Percentiles rank a stretch among this genome's conserved stretches.
These are phyloP conservation scores for Ogataea angusta DNA, from an alignment of 805 yeast genomes.

Conservation along the genomic window DNA sequence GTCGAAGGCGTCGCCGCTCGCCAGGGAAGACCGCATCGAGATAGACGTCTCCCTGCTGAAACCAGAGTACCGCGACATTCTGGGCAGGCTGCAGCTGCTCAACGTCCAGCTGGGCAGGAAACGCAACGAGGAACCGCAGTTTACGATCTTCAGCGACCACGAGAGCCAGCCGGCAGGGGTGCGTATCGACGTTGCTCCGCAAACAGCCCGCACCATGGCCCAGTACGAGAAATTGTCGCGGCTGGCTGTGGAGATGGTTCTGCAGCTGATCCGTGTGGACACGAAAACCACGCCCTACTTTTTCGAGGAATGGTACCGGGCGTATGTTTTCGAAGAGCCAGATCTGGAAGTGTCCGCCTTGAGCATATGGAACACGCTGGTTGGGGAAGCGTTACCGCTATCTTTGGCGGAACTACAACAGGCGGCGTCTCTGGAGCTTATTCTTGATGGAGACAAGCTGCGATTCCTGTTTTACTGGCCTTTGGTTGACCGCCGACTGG, in stretches of 20 bases:
- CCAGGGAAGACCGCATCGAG: slow-evolving; percentile 20
- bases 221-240: slow-evolving; percentile 22
- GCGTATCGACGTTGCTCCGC: slow-evolving; percentile 30
- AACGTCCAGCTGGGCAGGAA: slow-evolving; percentile 11
- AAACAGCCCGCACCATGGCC: slow-evolving; percentile 20
- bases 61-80: slow-evolving; percentile 2
- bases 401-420: slow-evolving; percentile 15
- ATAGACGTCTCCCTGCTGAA: slow-evolving; percentile 11
- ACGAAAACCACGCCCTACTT: slow-evolving; percentile 16
- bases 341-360: slow-evolving; percentile 4
- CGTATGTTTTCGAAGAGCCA: slow-evolving; percentile 13
- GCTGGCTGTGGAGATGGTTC: slow-evolving; percentile 9
- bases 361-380: slow-evolving; percentile 17
- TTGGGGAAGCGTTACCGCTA: slow-evolving; percentile 17
- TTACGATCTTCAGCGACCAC: slow-evolving; percentile 22
- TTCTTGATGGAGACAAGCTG: slow-evolving; percentile 14
- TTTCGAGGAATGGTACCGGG: slow-evolving; percentile 29
- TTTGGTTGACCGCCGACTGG: slow-evolving; percentile 12
- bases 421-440: slow-evolving; percentile 19
- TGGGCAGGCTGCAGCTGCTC: slow-evolving; percentile 12
- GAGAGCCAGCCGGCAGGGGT: slow-evolving; percentile 19
- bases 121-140: slow-evolving; percentile 1
- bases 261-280: slow-evolving; percentile 8
- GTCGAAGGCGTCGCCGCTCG: slow-evolving; percentile 7
- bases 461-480: slow-evolving; percentile 23